phyloP scores from a whole-genome alignment of 306 rosid genomes.

The Pterocarpus santalinus region DNA sequence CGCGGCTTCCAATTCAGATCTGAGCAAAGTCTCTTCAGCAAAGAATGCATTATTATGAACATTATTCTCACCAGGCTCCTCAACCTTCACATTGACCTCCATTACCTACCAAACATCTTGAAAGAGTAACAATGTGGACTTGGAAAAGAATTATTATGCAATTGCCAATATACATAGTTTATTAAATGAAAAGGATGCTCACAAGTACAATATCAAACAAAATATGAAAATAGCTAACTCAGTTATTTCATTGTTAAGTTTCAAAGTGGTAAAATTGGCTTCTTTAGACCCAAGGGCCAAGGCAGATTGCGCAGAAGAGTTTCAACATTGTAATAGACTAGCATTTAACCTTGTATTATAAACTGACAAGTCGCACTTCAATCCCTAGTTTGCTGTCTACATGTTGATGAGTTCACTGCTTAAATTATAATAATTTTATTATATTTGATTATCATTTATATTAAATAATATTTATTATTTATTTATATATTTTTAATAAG shows the following conservation, averaged over 20 bases:
- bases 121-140: slow-evolving; percentile 25
- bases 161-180: neutral
- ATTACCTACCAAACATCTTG: slow-evolving; percentile 66
- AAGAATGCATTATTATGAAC: slow-evolving; percentile 89
- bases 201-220: slow-evolving; percentile 14
- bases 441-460: too few species aligned
- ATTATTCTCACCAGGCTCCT: slow-evolving; percentile 86
- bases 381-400: neutral
- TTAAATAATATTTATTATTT: too few species aligned
- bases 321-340: neutral
- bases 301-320: neutral
- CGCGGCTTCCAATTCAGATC: slow-evolving; percentile 79
- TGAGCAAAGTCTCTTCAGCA: slow-evolving; percentile 85
- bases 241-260: slow-evolving; percentile 3
- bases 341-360: slow-evolving; percentile 51
- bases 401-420: neutral
- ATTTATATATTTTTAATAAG: too few species aligned
- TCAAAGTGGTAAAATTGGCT: slow-evolving; percentile 1
- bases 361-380: neutral
- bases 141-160: slow-evolving; percentile 8
- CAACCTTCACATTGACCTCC: slow-evolving; percentile 83
- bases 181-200: neutral
- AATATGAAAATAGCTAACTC: neutral
- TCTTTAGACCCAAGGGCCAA: neutral
- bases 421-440: slow-evolving; percentile 12